phyloP scores from a whole-genome alignment of 208 protist species.

The Tritrichomonas foetus region DNA sequence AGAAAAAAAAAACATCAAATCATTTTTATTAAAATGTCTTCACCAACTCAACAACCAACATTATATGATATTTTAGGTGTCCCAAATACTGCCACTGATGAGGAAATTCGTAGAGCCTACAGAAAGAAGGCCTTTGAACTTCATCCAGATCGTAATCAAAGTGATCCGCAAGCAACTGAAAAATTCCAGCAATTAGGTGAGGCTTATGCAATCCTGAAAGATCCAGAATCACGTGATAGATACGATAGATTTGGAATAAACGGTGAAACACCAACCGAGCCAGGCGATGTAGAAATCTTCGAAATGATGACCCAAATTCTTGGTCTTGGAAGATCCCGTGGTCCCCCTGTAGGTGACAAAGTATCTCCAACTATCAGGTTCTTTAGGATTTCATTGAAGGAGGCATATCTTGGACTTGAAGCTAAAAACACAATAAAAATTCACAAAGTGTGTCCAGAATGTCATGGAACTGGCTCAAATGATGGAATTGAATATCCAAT shows the following conservation, averaged over 20 bases:
- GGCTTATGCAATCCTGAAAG: background rate
- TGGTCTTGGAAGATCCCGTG: background rate
- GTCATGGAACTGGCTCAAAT: background rate
- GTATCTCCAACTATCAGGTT: background rate
- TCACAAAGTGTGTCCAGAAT: background rate
- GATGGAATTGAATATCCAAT: background rate
- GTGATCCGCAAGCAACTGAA: background rate
- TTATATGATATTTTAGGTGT: background rate
- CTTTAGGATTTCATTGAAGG: background rate
- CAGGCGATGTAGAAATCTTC: background rate
- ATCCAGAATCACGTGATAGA: background rate
- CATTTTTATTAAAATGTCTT: no score
- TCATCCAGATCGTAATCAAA: constrained; percentile 31
- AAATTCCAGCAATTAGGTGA: background rate
- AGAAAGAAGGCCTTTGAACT: background rate
- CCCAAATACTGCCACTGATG: background rate
- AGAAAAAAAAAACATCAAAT: no score
- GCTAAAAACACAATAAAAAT: background rate
- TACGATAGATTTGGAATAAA: background rate
- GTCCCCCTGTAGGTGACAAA: background rate
- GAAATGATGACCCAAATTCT: background rate
- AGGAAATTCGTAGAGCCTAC: background rate
- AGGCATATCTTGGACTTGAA: background rate
- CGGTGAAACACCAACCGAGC: background rate
- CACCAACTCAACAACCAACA: background rate